Conservation (phyloP, 2,329 filamentous ascomycete species). For the Colletotrichum tropicale region DNA sequence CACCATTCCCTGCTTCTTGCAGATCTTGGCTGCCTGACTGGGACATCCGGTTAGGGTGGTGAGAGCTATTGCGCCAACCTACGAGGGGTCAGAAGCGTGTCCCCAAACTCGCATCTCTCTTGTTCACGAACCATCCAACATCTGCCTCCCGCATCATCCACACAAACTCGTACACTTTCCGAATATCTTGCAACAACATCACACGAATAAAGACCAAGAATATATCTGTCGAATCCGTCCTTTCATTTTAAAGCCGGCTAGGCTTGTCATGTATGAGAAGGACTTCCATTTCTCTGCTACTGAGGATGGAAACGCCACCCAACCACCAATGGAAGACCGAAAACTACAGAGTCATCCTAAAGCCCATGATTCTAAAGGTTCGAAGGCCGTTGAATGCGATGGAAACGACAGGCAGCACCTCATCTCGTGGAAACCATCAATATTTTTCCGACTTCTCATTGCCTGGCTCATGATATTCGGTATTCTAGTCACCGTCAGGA, state of each 20-base stretch:
- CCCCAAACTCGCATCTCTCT: too few relatives aligned
- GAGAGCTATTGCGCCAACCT: too few relatives aligned
- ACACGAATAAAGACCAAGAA: neutral
- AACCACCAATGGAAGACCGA: neutral
- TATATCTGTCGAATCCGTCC: fast-evolving
- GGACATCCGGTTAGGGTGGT: too few relatives aligned
- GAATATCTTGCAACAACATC: too few relatives aligned
- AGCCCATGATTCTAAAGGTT: fast-evolving
- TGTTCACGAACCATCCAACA: too few relatives aligned
- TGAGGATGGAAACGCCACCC: neutral
- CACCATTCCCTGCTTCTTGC: too few relatives aligned
- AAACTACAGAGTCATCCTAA: neutral
- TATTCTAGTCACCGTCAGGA: neutral
- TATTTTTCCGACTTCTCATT: neutral
- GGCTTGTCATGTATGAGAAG: neutral
- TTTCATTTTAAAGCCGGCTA: neutral
- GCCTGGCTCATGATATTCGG: neutral
- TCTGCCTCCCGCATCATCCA: too few relatives aligned
- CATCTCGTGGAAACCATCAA: neutral
- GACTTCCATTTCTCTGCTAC: fast-evolving
- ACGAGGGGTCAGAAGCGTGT: too few relatives aligned
- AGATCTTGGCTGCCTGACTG: too few relatives aligned
- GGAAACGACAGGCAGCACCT: fast-evolving
- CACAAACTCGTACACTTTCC: too few relatives aligned
- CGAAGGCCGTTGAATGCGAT: fast-evolving